A percentile compares a stretch with the other conserved stretches of the same genome.
These are phyloP conservation scores for Stagonosporopsis vannaccii DNA, from an alignment of 2,329 filamentous ascomycete genomes.

Conservation along the genomic window DNA sequence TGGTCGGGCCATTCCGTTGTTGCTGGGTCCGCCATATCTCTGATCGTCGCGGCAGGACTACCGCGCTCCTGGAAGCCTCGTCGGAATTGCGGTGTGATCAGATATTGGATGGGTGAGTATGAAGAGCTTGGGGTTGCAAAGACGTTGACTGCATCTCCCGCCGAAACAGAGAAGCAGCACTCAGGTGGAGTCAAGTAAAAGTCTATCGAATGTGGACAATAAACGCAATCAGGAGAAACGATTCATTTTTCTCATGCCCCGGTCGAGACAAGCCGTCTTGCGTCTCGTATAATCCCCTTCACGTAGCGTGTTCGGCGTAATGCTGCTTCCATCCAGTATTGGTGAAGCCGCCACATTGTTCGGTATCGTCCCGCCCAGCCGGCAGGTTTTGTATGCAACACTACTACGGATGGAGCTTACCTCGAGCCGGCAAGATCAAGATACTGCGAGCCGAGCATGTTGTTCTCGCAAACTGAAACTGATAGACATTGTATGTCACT, in stretches of 20 bases:
- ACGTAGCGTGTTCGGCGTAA: neutral
- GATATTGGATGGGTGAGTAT: neutral
- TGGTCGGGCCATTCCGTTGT: conserved; percentile 34
- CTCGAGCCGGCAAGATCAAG: neutral
- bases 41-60: neutral
- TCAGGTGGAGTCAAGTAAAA: neutral
- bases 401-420: neutral
- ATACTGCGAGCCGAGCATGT: neutral
- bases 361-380: neutral
- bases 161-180: neutral
- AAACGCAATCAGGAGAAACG: neutral
- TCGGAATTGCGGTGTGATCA: neutral
- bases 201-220: neutral
- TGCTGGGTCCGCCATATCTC: conserved; percentile 2
- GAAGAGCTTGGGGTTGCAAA: too few species aligned
- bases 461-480: neutral
- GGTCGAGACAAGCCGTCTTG: neutral
- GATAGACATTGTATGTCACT: neutral
- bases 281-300: conserved; percentile 3
- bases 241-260: neutral
- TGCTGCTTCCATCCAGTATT: neutral
- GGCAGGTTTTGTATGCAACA: neutral
- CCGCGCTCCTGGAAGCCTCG: neutral
- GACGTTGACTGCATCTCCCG: neutral
- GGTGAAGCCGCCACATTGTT: neutral